phyloP scores from a whole-genome alignment of 148 eudicot genomes.

The Rhododendron ferrugineum region DNA sequence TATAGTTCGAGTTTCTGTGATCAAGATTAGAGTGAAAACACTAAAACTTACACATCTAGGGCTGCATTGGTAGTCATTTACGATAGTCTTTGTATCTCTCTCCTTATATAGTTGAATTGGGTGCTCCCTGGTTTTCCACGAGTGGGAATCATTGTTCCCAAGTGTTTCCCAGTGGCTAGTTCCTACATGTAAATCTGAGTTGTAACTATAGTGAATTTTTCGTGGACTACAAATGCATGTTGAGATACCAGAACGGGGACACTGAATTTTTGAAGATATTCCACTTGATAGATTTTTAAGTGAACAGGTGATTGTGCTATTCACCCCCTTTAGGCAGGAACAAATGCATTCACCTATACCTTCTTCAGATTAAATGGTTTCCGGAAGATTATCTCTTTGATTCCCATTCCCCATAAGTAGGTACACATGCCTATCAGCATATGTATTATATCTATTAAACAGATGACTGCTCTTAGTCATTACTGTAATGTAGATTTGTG shows the following conservation, averaged over 20 bases:
- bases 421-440: not conserved
- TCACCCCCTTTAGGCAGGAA: not conserved
- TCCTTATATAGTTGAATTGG: not conserved
- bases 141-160: not conserved
- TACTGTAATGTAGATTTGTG: not conserved
- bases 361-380: not conserved
- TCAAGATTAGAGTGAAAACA: not conserved
- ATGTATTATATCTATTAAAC: not conserved
- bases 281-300: not conserved
- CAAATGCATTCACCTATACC: not conserved
- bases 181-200: not conserved
- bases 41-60: not conserved
- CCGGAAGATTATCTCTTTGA: not conserved
- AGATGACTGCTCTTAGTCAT: not conserved
- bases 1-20: not conserved
- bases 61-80: not conserved
- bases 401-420: not conserved
- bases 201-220: not conserved
- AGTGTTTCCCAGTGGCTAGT: not conserved
- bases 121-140: not conserved
- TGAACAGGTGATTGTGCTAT: not conserved
- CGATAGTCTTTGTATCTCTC: not conserved
- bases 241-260: not conserved
- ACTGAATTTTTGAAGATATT: not conserved
- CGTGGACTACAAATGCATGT: not conserved